Evolutionary conservation across 1,284 basidiomycete genomes (phyloP), one percentile per base, ranked within the genome.

Genomic region (Naganishia sp.): DNA sequence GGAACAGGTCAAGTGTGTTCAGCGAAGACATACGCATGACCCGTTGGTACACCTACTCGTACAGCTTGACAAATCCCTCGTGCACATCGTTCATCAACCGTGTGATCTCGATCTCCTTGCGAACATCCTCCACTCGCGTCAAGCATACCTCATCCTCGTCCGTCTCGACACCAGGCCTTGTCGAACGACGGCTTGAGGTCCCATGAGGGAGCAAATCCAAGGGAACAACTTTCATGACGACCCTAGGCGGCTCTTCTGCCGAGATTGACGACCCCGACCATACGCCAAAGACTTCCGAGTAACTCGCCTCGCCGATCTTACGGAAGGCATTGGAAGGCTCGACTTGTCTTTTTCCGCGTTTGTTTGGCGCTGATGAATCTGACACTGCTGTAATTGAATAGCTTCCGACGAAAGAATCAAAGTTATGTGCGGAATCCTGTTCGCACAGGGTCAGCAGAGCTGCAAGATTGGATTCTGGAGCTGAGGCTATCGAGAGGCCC

Each of bases 271-370:
- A 31, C 41, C 13, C 50, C 25, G 42, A 47, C 50, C 57, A 50
- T 56, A 94, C 87, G 4, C 88, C 88, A 79, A 92, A 99, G n/a
- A 99, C 96, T 75, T 99, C 95, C 0, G 93, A 96, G 78, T 90
- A 99, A 55, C 90, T 93, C 13, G 95, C 95, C 80, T 99, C 95
- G 52, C 94, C 95, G 62, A 97, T 88, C 80, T 99, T 99, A 69
- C 81, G 82, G 77, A 91, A 63, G 21, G 17, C 25, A 42, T 63
- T 63, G 9, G 13, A 18, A n/a, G 21, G 21, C 53, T 43, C 11
- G 7, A n/a, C 9, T 42, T 21, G 45, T 56, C 52, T 28, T 49
- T 50, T 54, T 3, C 52, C 61, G 6, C 55, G 45, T 18, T 57
- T 46, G n/a, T 21, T 32, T 21, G 15, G n/a, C 18, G 15, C 35